Percentiles rank a stretch among this genome's conserved stretches.
Conservation (phyloP, 805 yeast species). For the Hanseniaspora singularis region DNA sequence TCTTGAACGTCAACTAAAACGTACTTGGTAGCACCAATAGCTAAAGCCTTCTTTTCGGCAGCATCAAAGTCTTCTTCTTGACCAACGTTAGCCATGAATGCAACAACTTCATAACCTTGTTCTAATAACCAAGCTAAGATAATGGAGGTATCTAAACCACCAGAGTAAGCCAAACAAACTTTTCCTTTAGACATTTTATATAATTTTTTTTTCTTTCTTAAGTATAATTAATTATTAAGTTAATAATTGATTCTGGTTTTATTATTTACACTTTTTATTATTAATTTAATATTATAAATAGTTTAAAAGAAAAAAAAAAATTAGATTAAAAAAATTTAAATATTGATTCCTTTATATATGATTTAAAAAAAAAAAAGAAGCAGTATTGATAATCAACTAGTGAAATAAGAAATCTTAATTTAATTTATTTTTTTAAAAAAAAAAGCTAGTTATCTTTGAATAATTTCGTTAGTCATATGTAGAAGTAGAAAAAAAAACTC, state of each 20-base stretch:
- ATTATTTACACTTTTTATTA: not conserved
- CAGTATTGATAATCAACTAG: too few relatives aligned
- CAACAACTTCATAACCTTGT: conserved; percentile 95
- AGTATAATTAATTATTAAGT: not conserved
- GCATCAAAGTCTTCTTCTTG: conserved; percentile 99
- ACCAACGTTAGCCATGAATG: conserved; percentile 96
- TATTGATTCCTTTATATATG: too few relatives aligned
- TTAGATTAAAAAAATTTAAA: too few relatives aligned
- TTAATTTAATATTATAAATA: not conserved
- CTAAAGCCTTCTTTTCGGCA: conserved; percentile 89
- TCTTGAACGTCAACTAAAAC: conserved; percentile 89
- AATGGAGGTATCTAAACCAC: conserved; percentile 96
- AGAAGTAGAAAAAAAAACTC: not conserved
- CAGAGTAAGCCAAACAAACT: conserved; percentile 98
- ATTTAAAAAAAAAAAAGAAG: too few relatives aligned
- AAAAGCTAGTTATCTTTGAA: too few relatives aligned
- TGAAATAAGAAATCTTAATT: too few relatives aligned
- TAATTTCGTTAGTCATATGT: too few relatives aligned
- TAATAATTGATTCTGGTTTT: not conserved
- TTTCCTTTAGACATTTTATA: conserved; percentile 82
- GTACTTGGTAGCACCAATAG: conserved; percentile 94
- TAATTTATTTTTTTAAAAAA: too few relatives aligned
- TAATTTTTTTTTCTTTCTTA: not conserved
- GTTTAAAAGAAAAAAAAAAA: too few relatives aligned
- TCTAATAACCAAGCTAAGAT: conserved; percentile 97